These are phyloP conservation scores for Senna tora DNA, from an alignment of 306 rosid species.

Conservation along the genomic window DNA sequence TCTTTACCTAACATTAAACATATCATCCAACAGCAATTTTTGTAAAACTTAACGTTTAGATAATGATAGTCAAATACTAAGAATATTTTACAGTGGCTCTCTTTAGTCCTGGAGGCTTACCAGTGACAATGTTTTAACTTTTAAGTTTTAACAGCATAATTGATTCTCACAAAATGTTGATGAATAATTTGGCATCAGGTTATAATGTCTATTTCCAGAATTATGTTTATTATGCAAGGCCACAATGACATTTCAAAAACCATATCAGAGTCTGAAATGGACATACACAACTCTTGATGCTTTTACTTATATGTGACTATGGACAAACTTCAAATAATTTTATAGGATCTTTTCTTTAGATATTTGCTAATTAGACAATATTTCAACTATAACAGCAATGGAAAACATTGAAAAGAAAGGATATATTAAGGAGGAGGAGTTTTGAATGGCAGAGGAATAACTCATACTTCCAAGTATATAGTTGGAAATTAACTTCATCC, in stretches of 20 bases:
- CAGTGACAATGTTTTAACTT: neutral
- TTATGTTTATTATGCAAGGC: neutral
- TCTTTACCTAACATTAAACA: conserved; percentile 21
- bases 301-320: neutral
- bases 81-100: neutral
- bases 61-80: neutral
- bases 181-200: conserved; percentile 6
- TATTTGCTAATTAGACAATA: neutral
- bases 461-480: neutral
- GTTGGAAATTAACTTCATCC: conserved; percentile 8
- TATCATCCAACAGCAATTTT: neutral
- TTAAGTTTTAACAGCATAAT: conserved; percentile 18
- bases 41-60: too few species aligned
- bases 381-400: neutral
- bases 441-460: conserved; percentile 3
- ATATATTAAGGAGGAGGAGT: conserved; percentile 12
- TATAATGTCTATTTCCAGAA: conserved; percentile 5
- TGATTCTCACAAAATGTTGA: neutral
- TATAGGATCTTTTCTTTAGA: neutral
- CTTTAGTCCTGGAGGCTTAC: conserved; percentile 2
- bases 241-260: neutral
- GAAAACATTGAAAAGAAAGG: conserved; percentile 1
- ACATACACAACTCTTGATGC: neutral
- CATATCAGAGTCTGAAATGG: neutral
- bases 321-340: neutral